phyloP scores from a whole-genome alignment of 2,329 filamentous ascomycete species.

The Colletotrichum falcatum region DNA sequence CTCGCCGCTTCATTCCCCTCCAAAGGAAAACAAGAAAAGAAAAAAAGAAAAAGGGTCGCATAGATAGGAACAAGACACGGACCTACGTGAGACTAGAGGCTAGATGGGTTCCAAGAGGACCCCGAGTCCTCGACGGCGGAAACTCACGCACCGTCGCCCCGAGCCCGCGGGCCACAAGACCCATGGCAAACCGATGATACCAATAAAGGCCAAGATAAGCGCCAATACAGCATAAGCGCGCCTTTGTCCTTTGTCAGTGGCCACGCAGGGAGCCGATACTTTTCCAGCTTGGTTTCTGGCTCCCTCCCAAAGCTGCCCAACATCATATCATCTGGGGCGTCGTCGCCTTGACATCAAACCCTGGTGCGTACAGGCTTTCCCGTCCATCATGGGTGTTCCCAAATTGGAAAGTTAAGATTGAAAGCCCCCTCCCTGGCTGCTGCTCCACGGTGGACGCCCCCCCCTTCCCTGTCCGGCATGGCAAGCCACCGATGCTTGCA shows the following conservation, averaged over 20 bases:
- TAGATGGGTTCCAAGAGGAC: background rate
- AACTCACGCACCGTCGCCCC: constrained; percentile 20
- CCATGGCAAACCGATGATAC: background rate
- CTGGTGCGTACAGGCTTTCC: background rate
- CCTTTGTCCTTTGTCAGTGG: background rate
- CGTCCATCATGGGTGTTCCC: background rate
- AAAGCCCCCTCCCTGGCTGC: background rate
- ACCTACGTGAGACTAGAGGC: no score
- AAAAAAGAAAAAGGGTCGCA: no score
- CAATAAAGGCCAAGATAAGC: constrained; percentile 35
- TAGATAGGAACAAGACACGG: no score
- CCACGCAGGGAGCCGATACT: background rate
- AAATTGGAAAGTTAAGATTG: background rate
- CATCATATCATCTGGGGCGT: constrained; percentile 5
- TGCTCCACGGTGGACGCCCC: constrained; percentile 23
- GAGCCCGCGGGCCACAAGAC: constrained; percentile 21
- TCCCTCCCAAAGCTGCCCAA: constrained; percentile 2
- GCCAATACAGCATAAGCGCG: constrained; percentile 31
- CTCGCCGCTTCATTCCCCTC: background rate
- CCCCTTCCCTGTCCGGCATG: constrained; percentile 21
- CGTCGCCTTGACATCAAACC: constrained; percentile 19
- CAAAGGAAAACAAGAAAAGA: no score
- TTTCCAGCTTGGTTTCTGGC: constrained; percentile 2
- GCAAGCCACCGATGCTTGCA: constrained; percentile 36
- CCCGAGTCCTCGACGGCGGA: background rate